A percentile compares a stretch with the other conserved stretches of the same genome.
These are phyloP conservation scores for Phoma herbarum DNA, from an alignment of 2,329 filamentous ascomycete species.

Conservation along the genomic window DNA sequence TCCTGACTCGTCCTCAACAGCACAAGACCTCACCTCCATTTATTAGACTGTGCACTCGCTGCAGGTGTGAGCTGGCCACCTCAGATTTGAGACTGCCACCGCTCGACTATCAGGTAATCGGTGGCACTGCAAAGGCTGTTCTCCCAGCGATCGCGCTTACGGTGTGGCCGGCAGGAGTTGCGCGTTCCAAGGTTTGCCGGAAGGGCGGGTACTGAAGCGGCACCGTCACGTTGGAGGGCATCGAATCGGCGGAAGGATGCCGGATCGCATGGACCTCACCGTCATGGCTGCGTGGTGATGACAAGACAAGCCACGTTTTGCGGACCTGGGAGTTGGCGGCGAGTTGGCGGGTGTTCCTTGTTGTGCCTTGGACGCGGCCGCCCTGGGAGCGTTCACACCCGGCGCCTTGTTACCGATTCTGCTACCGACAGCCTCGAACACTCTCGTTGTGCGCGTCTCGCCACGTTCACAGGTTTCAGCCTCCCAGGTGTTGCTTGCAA, in stretches of 20 bases:
- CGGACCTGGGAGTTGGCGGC: conserved; percentile 25
- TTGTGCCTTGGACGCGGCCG: conserved; percentile 20
- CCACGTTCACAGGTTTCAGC: conserved; percentile 14
- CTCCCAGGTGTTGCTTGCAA: conserved; percentile 11
- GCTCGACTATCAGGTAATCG: conserved; percentile 28
- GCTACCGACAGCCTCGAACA: conserved; percentile 19
- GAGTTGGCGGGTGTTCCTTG: conserved; percentile 27
- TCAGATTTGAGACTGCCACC: conserved; percentile 28
- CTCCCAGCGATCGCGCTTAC: conserved; percentile 28
- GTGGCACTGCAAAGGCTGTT: conserved; percentile 26
- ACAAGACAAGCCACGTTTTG: conserved; percentile 32
- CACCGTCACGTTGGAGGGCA: conserved; percentile 36
- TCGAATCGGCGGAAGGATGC: conserved; percentile 42
- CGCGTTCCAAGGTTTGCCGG: conserved; percentile 38
- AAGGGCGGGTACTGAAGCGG: conserved; percentile 47
- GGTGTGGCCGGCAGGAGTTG: conserved; percentile 32
- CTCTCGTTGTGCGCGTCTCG: conserved; percentile 15
- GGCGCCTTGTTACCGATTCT: conserved; percentile 14
- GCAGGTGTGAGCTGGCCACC: conserved; percentile 44
- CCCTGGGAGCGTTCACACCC: conserved; percentile 19
- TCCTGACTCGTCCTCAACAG: conserved; percentile 39
- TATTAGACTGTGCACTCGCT: conserved; percentile 36
- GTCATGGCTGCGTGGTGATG: conserved; percentile 43
- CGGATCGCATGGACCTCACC: conserved; percentile 32
- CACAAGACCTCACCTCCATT: conserved; percentile 40